These are phyloP conservation scores for Citeromyces hawaiiensis DNA, from an alignment of 1,139 yeast genomes.

Conservation along the genomic window DNA sequence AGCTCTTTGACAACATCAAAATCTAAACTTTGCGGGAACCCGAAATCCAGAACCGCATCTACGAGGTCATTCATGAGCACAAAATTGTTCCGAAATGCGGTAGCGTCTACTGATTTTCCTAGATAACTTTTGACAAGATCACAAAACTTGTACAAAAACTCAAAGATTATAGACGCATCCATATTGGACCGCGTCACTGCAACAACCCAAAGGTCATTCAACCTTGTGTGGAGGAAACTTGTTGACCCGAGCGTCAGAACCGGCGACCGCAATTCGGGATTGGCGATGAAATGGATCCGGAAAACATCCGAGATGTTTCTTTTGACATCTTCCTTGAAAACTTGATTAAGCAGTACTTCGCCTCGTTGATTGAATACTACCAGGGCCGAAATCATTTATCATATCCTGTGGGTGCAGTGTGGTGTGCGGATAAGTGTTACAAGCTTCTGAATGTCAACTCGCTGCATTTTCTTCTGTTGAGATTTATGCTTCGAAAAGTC, in stretches of 20 bases:
- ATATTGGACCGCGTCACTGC: conserved; percentile 83
- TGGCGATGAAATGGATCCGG: conserved; percentile 75
- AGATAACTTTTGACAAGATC: conserved; percentile 21
- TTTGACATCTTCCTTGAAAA: conserved; percentile 58
- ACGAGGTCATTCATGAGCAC: conserved; percentile 59
- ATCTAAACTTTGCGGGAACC: conserved; percentile 71
- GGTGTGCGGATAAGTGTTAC: too few species aligned
- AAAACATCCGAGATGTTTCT: conserved; percentile 79
- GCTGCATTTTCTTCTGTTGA: too few species aligned
- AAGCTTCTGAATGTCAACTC: too few species aligned
- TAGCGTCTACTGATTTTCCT: conserved; percentile 15
- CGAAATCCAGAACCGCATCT: conserved; percentile 71
- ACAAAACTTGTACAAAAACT: conserved; percentile 57
- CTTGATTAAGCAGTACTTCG: conserved; percentile 69
- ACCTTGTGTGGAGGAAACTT: conserved; percentile 68
- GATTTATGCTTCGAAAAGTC: too few species aligned
- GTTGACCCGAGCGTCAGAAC: conserved; percentile 87
- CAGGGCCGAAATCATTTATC: conserved; percentile 67
- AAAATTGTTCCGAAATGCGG: conserved; percentile 44
- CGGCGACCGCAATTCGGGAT: conserved; percentile 54
- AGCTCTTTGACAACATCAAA: conserved; percentile 23
- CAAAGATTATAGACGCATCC: conserved; percentile 72
- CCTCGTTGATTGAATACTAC: conserved; percentile 72
- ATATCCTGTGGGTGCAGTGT: background rate
- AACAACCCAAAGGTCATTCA: conserved; percentile 64